Evolutionary conservation across 371 early-diverging fungal genomes (phyloP).

Genomic region (Spraguea lophii): DNA sequence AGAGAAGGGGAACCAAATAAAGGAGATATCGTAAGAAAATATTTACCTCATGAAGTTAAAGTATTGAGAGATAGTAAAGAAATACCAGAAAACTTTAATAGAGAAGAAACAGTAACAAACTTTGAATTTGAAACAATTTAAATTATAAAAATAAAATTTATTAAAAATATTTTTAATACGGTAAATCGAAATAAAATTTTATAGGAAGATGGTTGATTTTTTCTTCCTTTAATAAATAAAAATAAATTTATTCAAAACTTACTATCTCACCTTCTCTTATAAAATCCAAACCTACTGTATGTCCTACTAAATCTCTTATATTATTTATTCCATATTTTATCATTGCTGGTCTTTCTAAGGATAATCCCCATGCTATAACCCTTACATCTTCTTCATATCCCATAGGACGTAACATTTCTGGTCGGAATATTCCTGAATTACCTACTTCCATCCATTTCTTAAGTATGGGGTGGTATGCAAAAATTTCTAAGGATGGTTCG

Average conservation of each 20-base stretch:
- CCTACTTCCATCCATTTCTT: conserved; percentile 94
- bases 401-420: conserved; percentile 89
- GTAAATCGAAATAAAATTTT: too few relatives aligned
- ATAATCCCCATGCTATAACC: conserved; percentile 95
- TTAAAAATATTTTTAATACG: too few relatives aligned
- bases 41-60: conserved; percentile 85
- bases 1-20: conserved; percentile 84
- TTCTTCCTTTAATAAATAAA: too few relatives aligned
- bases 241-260: too few relatives aligned
- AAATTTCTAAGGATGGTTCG: conserved; percentile 97
- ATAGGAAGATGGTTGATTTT: too few relatives aligned
- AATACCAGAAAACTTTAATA: conserved; percentile 55
- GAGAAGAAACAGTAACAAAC: neutral
- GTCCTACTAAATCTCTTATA: conserved; percentile 91
- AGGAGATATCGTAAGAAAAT: conserved; percentile 87
- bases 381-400: conserved; percentile 80
- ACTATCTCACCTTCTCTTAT: too few relatives aligned
- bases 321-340: conserved; percentile 86
- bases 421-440: conserved; percentile 98
- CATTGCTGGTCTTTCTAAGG: conserved; percentile 96
- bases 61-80: conserved; percentile 74
- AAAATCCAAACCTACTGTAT: conserved; percentile 79
- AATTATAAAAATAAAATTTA: too few relatives aligned
- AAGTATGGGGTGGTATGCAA: conserved; percentile 82
- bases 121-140: neutral